Evolutionary conservation across 352 stramenopile species (phyloP).

Genomic region (Detonula confervacea): DNA sequence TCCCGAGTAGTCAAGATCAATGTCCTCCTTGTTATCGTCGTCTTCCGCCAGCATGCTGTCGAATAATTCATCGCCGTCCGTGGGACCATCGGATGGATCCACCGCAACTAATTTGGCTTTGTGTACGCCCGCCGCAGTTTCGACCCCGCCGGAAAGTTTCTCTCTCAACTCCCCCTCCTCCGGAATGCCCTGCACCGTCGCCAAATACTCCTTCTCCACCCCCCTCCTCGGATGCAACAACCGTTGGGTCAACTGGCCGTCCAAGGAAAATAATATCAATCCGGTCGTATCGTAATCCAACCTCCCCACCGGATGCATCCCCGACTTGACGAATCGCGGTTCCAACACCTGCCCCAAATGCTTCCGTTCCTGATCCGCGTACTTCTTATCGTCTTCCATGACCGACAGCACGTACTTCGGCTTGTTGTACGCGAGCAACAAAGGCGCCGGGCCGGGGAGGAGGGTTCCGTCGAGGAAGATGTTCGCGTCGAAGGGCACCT

Average conservation of each 20-base stretch:
- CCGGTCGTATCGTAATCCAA: slow-evolving; percentile 88
- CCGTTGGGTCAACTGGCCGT: slow-evolving; percentile 85
- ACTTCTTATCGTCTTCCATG: slow-evolving; percentile 75
- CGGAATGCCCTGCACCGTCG: slow-evolving; percentile 65
- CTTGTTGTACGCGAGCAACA: slow-evolving; percentile 83
- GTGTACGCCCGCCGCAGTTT: slow-evolving; percentile 73
- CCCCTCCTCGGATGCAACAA: slow-evolving; percentile 82
- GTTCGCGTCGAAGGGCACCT: slow-evolving; percentile 61
- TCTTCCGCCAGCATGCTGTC: slow-evolving; percentile 54
- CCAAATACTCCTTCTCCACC: slow-evolving; percentile 86
- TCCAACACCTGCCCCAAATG: slow-evolving; percentile 62
- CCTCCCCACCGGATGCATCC: slow-evolving; percentile 86
- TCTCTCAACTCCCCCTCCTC: slow-evolving; percentile 56
- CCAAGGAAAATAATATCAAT: slow-evolving; percentile 86
- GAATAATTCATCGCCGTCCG: slow-evolving; percentile 25
- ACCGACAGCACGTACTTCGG: slow-evolving; percentile 83
- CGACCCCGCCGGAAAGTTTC: slow-evolving; percentile 71
- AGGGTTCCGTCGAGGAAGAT: slow-evolving; percentile 78
- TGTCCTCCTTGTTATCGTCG: slow-evolving; percentile 39
- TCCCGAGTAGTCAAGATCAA: slow-evolving; percentile 44
- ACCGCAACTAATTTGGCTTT: slow-evolving; percentile 59
- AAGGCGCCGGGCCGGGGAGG: slow-evolving; percentile 59
- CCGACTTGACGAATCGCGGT: slow-evolving; percentile 36
- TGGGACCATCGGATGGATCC: slow-evolving; percentile 39
- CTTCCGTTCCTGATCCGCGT: slow-evolving; percentile 45